Evolutionary conservation across 2,329 filamentous ascomycete species (phyloP), one percentile per base, ranked within the genome.

Genomic region (Aspergillus ochraceus): DNA sequence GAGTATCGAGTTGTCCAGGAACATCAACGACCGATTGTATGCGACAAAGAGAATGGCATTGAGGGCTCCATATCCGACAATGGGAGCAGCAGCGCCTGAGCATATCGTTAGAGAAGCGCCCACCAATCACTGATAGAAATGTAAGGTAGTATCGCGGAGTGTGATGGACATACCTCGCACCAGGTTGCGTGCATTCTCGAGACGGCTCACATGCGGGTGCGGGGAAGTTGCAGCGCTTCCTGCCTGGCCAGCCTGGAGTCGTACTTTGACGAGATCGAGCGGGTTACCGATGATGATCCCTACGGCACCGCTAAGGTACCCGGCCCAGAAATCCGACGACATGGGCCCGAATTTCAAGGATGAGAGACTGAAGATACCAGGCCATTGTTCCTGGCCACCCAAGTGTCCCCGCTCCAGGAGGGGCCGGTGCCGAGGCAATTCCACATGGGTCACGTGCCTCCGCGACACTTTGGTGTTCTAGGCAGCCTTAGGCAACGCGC

Each of bases 291-390:
- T 89, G 52, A 96, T 79, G 68, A 97, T 97, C 50, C 92, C 91
- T 52, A 89, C 83, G 59, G 90, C 92, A 55, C 94, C 94, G 71
- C 90, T 94, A 62, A 95, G 79, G 76, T 97, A 97, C 70, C 93
- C 92, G 59, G 93, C 91, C 90, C 91, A 96, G 76, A 97, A 97
- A 74, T 97, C 93, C 67, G 91, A 86, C 54, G 90, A 91, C 90
- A 95, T 94, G 54, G 42, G 49, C 52, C 26, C 32, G 47, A 24
- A 32, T 30, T 14, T 17, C 3, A 52, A 20, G 26, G 17, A 42
- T 32, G 52, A 32, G 24, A 20, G 30, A 29, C 20, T 12, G 22
- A n/a, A n/a, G 26, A 55, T 45, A 20, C 29, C 53, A 55, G 26
- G 36, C 14, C 50, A 8, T 30, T 49, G 26, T 39, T 32, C 6